These are phyloP conservation scores for Geotrichum histeridarum DNA, from an alignment of 1,139 yeast species.

Conservation along the genomic window DNA sequence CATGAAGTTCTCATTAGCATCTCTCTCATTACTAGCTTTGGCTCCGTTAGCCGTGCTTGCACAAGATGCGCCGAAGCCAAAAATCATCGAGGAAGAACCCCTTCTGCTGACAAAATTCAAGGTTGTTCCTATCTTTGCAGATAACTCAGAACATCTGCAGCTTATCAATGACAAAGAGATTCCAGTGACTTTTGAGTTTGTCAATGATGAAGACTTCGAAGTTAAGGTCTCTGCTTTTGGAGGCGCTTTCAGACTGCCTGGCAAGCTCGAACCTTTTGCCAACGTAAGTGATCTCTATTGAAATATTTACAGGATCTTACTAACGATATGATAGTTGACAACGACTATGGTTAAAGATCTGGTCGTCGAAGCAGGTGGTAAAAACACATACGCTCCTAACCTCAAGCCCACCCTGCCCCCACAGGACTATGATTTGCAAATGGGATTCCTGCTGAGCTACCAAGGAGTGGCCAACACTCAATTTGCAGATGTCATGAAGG, in stretches of 20 bases:
- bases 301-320: conserved; percentile 19
- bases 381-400: conserved; percentile 22
- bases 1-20: conserved; percentile 16
- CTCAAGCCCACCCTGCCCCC: conserved; percentile 49
- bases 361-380: not conserved
- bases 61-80: conserved; percentile 2
- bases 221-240: conserved; percentile 66
- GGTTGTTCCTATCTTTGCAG: conserved; percentile 7
- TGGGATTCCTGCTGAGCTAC: conserved; percentile 52
- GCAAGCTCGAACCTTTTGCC: conserved; percentile 43
- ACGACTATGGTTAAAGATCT: conserved; percentile 28
- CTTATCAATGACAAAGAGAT: conserved; percentile 49
- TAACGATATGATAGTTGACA: conserved; percentile 46
- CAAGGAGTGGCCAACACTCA: conserved; percentile 49
- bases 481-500: conserved; percentile 54
- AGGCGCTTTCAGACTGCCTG: conserved; percentile 59
- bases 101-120: conserved; percentile 4
- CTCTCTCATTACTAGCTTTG: conserved; percentile 6
- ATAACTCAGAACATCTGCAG: conserved; percentile 20
- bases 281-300: conserved; percentile 33
- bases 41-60: conserved; percentile 11
- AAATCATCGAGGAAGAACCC: conserved; percentile 28
- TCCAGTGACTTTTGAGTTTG: conserved; percentile 50
- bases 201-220: conserved; percentile 53
- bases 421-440: conserved; percentile 55